Evolutionary conservation across 2,329 filamentous ascomycete genomes (phyloP).

Genomic region (Aspergillus luchuensis): DNA sequence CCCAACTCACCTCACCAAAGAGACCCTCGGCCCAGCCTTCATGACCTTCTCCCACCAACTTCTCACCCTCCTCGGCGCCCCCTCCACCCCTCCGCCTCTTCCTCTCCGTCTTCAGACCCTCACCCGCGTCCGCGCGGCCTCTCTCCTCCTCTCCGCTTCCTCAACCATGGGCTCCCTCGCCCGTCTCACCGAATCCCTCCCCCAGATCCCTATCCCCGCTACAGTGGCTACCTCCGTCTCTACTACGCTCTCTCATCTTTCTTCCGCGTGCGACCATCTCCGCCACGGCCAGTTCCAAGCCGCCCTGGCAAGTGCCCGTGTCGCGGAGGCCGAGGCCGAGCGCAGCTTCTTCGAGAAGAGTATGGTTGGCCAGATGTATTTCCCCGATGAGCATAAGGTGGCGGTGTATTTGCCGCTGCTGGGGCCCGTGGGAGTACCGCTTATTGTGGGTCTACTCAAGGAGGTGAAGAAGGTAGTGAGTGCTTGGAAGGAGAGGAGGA

Average conservation of each 20-base stretch:
- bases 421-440: conserved; percentile 85
- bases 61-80: conserved; percentile 81
- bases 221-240: conserved; percentile 84
- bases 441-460: conserved; percentile 80
- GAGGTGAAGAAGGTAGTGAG: conserved; percentile 65
- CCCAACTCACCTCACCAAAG: conserved; percentile 58
- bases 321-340: conserved; percentile 87
- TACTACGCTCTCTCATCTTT: conserved; percentile 74
- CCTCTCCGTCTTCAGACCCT: conserved; percentile 83
- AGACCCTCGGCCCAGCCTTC: conserved; percentile 75
- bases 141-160: conserved; percentile 83
- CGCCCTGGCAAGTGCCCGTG: conserved; percentile 76
- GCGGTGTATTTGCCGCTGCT: conserved; percentile 92
- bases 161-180: conserved; percentile 93
- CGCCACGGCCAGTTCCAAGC: conserved; percentile 60
- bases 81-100: conserved; percentile 73
- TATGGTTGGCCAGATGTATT: conserved; percentile 98
- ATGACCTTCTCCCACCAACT: conserved; percentile 90
- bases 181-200: conserved; percentile 77
- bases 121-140: conserved; percentile 79
- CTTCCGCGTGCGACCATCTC: conserved; percentile 73
- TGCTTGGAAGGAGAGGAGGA: conserved; percentile 33
- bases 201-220: conserved; percentile 86
- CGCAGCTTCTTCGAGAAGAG: conserved; percentile 97
- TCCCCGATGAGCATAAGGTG: conserved; percentile 97